These are phyloP conservation scores for Durio zibethinus DNA, from an alignment of 345 rosid species.

Conservation along the genomic window DNA sequence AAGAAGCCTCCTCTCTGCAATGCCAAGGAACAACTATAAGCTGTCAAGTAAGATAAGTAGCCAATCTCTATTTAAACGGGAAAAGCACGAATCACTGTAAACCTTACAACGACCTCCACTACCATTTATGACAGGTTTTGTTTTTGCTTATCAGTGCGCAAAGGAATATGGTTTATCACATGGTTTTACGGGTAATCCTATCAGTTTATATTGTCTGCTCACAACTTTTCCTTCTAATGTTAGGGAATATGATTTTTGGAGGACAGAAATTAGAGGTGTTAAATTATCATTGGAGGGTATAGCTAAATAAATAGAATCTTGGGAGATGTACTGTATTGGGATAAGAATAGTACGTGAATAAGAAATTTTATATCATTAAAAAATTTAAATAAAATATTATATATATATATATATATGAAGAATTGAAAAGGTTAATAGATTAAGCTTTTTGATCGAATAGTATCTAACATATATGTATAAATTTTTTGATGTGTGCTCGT, in stretches of 20 bases:
- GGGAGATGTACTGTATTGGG: neutral
- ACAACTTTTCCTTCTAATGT: neutral
- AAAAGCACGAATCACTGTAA: neutral
- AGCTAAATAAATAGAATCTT: neutral
- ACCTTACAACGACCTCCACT: constrained; percentile 15
- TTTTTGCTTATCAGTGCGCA: neutral
- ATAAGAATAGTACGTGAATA: too few species aligned
- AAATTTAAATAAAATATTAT: too few species aligned
- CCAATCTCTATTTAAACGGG: constrained; percentile 3
- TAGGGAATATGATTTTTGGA: neutral
- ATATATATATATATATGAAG: too few species aligned
- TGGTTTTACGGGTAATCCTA: neutral
- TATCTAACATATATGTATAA: too few species aligned
- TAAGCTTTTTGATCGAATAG: too few species aligned
- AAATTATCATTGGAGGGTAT: neutral
- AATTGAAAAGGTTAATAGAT: too few species aligned
- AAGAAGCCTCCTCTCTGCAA: constrained; percentile 5
- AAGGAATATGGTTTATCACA: neutral
- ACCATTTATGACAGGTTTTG: neutral
- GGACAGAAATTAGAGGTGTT: neutral
- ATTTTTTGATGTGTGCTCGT: too few species aligned
- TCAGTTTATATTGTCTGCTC: neutral
- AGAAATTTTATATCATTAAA: too few species aligned
- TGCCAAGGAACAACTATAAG: neutral
- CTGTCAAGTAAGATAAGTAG: neutral